These are phyloP conservation scores for Parathielavia appendiculata DNA, from an alignment of 495 filamentous ascomycete species.

Conservation along the genomic window DNA sequence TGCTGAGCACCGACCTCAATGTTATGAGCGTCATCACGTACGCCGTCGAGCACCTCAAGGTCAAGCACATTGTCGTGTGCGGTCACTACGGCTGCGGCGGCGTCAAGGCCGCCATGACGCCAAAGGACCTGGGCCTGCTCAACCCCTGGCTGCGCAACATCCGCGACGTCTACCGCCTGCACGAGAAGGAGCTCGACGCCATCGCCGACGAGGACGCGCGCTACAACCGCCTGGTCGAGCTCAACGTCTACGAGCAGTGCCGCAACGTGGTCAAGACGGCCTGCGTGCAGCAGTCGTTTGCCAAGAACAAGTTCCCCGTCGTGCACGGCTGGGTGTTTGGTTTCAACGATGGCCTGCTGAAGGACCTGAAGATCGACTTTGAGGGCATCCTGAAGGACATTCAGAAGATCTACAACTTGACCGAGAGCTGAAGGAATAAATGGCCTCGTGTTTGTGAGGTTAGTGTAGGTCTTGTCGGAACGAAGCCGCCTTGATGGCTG, in stretches of 20 bases:
- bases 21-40: constrained; percentile 60
- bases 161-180: constrained; percentile 53
- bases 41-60: constrained; percentile 53
- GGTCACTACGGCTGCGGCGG: constrained; percentile 62
- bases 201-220: constrained; percentile 42
- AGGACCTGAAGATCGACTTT: constrained; percentile 49
- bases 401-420: constrained; percentile 54
- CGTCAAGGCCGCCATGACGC: constrained; percentile 56
- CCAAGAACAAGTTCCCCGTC: constrained; percentile 47
- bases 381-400: constrained; percentile 41
- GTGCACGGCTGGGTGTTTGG: constrained; percentile 56
- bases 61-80: constrained; percentile 62
- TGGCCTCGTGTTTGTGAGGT: background rate
- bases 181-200: constrained; percentile 52
- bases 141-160: constrained; percentile 60
- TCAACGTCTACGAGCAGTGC: constrained; percentile 56
- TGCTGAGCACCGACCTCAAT: constrained; percentile 54
- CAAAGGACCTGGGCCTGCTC: constrained; percentile 53
- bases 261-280: constrained; percentile 57
- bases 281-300: constrained; percentile 50
- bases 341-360: constrained; percentile 48
- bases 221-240: constrained; percentile 54
- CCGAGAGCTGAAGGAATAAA: constrained; percentile 17
- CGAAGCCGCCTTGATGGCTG: too few relatives aligned
- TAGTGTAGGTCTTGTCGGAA: too few relatives aligned